Evolutionary conservation across 1,284 basidiomycete species (phyloP).

Genomic region (Apiotrichum montevideense): DNA sequence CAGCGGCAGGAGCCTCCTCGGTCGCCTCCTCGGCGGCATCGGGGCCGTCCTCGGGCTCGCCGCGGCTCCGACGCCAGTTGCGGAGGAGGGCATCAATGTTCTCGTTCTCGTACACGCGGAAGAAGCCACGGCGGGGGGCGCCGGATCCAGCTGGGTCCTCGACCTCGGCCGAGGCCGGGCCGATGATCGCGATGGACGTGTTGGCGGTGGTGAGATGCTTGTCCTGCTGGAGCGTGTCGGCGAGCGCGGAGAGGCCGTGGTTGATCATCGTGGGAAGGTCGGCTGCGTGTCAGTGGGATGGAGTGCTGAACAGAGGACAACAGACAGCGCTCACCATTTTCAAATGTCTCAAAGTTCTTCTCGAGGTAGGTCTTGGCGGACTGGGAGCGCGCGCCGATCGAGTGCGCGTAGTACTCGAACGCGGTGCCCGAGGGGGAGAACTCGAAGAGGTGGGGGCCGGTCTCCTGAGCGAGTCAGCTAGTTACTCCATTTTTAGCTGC

Average conservation of each 20-base stretch:
- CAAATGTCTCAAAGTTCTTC: slow-evolving; percentile 82
- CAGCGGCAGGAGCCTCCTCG: not conserved
- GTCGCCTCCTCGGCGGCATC: slow-evolving; percentile 16
- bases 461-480: slow-evolving; percentile 50
- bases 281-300: slow-evolving; percentile 49
- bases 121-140: slow-evolving; percentile 37
- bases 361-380: slow-evolving; percentile 98
- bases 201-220: slow-evolving; percentile 87
- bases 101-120: slow-evolving; percentile 50
- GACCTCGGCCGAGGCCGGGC: slow-evolving; percentile 48
- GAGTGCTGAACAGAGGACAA: slow-evolving; percentile 13
- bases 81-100: slow-evolving; percentile 63
- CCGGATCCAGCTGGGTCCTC: slow-evolving; percentile 23
- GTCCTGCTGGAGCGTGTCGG: slow-evolving; percentile 94
- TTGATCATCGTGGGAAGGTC: slow-evolving; percentile 76
- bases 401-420: slow-evolving; percentile 98
- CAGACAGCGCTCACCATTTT: slow-evolving; percentile 57
- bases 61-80: slow-evolving; percentile 47
- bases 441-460: slow-evolving; percentile 94
- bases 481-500: slow-evolving; percentile 10
- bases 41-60: slow-evolving; percentile 44
- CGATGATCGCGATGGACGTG: slow-evolving; percentile 87
- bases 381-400: slow-evolving; percentile 94
- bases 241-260: slow-evolving; percentile 85
- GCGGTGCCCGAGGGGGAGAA: slow-evolving; percentile 97